Percentiles rank a stretch among this genome's conserved stretches.
Conservation (phyloP, 208 protist species). For the Trichomonas tenax region DNA sequence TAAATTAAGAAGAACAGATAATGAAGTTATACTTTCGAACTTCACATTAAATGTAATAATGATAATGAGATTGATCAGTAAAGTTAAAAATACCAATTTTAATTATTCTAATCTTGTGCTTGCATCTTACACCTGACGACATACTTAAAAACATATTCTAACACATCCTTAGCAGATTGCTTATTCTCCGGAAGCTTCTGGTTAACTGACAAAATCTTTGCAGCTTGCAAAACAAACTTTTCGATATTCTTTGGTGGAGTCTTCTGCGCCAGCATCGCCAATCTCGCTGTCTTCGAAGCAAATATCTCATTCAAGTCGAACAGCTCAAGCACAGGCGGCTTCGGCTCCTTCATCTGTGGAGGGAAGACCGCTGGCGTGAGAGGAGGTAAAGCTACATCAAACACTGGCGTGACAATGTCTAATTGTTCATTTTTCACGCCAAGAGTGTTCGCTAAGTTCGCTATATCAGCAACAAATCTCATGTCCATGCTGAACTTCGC, state of each 20-base stretch:
- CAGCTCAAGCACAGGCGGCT: background rate
- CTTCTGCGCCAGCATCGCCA: background rate
- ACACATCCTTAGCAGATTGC: background rate
- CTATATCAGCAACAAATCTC: background rate
- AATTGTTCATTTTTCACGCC: background rate
- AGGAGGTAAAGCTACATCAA: background rate
- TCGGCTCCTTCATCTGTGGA: background rate
- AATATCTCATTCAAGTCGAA: background rate
- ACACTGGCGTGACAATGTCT: background rate
- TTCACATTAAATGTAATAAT: too few relatives aligned
- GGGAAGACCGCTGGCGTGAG: background rate
- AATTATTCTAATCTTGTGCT: background rate
- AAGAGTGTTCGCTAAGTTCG: background rate
- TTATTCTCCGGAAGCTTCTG: background rate
- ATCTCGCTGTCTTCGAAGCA: background rate
- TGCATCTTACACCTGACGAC: background rate
- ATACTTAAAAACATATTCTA: background rate
- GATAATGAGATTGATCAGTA: too few relatives aligned
- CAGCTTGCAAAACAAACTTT: background rate
- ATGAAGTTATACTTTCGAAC: too few relatives aligned
- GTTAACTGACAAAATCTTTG: background rate
- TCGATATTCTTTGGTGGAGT: constrained; percentile 3
- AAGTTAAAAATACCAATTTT: too few relatives aligned
- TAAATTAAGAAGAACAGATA: too few relatives aligned
- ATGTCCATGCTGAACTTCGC: background rate